phyloP scores from a whole-genome alignment of 139 green algal genomes.

The Chlamydomonas schloesseri region DNA sequence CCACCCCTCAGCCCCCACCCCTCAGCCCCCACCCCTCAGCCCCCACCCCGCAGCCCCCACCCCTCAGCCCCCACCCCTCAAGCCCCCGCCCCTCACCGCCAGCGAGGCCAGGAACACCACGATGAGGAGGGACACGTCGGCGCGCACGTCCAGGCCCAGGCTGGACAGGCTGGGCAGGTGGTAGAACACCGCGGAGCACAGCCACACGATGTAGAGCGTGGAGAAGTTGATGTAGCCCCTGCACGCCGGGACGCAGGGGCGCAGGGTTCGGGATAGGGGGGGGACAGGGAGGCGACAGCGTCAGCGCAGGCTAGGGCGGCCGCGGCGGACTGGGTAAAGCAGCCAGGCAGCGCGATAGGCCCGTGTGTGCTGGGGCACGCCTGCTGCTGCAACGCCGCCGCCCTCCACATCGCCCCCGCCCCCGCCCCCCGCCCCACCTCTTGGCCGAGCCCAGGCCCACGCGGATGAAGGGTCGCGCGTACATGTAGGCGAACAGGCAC shows the following conservation, averaged over 20 bases:
- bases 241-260: too few relatives aligned
- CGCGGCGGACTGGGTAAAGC: too few relatives aligned
- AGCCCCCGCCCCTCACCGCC: constrained; percentile 7
- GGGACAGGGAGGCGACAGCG: not conserved
- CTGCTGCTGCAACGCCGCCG: too few relatives aligned
- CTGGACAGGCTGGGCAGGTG: constrained; percentile 84
- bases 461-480: constrained; percentile 82
- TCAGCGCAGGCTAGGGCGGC: too few relatives aligned
- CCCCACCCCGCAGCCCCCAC: too few relatives aligned
- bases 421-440: not conserved
- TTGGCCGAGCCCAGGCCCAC: constrained; percentile 67
- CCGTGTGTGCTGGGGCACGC: too few relatives aligned
- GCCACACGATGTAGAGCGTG: constrained; percentile 86
- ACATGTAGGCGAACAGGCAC: constrained; percentile 81
- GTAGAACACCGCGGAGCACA: constrained; percentile 85
- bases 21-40: too few relatives aligned
- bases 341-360: too few relatives aligned
- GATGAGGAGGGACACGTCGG: constrained; percentile 82
- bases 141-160: constrained; percentile 83
- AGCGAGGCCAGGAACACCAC: constrained; percentile 65
- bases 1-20: too few relatives aligned
- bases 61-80: not conserved
- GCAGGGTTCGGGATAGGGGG: too few relatives aligned
- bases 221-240: constrained; percentile 87
- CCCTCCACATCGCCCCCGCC: too few relatives aligned